Evolutionary conservation across 1,139 yeast species (phyloP), one percentile per base, ranked within the genome.

Genomic region (Nakaseomyces sp.): DNA sequence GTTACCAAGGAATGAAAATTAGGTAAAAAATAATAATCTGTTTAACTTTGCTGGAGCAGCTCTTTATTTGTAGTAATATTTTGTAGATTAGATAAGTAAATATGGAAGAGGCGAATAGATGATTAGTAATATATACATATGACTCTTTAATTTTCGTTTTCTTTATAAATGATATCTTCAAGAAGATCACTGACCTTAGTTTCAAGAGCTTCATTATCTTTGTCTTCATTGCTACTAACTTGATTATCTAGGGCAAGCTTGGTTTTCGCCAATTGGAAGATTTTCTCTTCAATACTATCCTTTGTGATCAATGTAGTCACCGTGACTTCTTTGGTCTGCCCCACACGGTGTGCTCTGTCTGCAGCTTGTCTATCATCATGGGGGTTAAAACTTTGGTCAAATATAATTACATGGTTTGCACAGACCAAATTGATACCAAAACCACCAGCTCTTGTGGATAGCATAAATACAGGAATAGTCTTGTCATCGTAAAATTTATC

Each of bases 291-390:
- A 35, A 93, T 82, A 1, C 96, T 80, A 45, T 77, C 72, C 51
- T 72, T 73, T 9, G 84, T 75, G 46, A 93, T 83, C 55, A 93
- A 68, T 47, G 95, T 76, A 41, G 79, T 76, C 13, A 93, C 96
- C 39, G 73, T 70, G 17, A 93, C 99, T 42, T 85, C 91, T 47
- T 83, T 79, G 35, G 84, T 82, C 66, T 93, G 98, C 2, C 99
- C 99, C 22, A 93, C 95, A 63, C 99, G 77, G 64, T 91, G 99
- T 0, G 98, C 96, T 59, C 99, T 76, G 63, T 91, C 98, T 62
- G 93, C 98, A 0, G 99, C 99, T 67, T 91, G 99, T 60, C 83
- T 84, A 61, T 91, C 99, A 63, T 91, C 98, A 62, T 93, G 98
- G 0, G 99, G 99, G 57, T 91, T 91, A 67, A 91, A 91, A 40